Conservation (phyloP, 257 asterid species). For the Solanum lycopersicoides region DNA sequence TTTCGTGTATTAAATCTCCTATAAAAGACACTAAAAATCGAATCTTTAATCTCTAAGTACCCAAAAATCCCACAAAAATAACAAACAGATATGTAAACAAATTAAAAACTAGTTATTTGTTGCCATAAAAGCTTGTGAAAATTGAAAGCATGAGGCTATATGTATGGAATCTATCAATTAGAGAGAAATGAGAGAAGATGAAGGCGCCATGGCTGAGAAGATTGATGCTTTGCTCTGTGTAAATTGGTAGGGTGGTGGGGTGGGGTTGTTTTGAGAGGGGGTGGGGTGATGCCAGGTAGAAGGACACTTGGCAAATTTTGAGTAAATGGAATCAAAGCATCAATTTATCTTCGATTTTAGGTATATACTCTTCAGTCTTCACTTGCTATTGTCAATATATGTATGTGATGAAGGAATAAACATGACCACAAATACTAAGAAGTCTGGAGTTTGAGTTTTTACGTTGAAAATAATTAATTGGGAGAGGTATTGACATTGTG, state of each 20-base stretch:
- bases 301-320: conserved; percentile 41
- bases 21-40: neutral
- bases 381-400: neutral
- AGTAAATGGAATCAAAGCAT: conserved; percentile 25
- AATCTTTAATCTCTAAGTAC: neutral
- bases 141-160: neutral
- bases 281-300: conserved; percentile 31
- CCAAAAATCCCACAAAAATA: neutral
- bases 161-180: neutral
- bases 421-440: neutral
- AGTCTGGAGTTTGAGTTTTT: neutral
- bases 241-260: neutral
- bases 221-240: conserved; percentile 1
- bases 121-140: neutral
- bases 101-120: neutral
- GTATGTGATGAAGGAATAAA: neutral
- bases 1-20: neutral
- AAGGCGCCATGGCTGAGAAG: conserved; percentile 11
- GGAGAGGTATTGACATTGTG: neutral
- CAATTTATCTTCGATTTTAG: conserved; percentile 21
- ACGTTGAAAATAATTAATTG: neutral
- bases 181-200: conserved; percentile 6
- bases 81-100: neutral
- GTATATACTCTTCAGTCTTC: conserved; percentile 1
- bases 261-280: neutral